A percentile compares a stretch with the other conserved stretches of the same genome.
Conservation (phyloP, 176 grass and related monocot species). For the Melocanna baccifera region DNA sequence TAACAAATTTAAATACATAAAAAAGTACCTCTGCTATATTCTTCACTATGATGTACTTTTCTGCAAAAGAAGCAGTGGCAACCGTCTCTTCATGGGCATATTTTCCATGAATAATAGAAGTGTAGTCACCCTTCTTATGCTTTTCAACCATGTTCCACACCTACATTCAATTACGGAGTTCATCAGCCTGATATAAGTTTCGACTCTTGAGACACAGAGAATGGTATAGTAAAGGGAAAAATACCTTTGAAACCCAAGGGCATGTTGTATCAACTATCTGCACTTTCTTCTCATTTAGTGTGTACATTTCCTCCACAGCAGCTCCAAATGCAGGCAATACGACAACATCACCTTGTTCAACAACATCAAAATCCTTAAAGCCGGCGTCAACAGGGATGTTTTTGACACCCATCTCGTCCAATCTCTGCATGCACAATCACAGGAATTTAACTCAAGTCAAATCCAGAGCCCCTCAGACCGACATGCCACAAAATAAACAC, state of each 20-base stretch:
- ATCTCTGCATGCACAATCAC: conserved; percentile 47
- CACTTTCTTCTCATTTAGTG: conserved; percentile 90
- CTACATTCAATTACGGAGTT: conserved; percentile 28
- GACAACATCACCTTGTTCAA: conserved; percentile 79
- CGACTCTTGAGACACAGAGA: not conserved
- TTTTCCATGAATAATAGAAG: conserved; percentile 95
- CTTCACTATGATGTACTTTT: conserved; percentile 84
- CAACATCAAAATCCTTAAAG: conserved; percentile 65
- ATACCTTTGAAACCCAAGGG: conserved; percentile 98
- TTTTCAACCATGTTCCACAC: conserved; percentile 99
- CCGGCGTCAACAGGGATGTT: conserved; percentile 65
- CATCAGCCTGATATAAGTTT: not conserved
- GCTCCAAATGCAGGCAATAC: conserved; percentile 96
- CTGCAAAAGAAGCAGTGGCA: conserved; percentile 96
- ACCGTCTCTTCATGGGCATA: conserved; percentile 95
- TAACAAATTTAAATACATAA: not conserved
- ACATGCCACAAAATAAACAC: not conserved
- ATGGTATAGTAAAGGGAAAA: not conserved
- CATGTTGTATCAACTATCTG: conserved; percentile 97
- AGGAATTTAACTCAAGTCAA: not conserved
- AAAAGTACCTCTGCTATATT: conserved; percentile 73
- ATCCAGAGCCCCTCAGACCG: not conserved
- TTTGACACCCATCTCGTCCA: conserved; percentile 77
- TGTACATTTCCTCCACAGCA: conserved; percentile 93
- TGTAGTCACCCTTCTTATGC: conserved; percentile 97